Evolutionary conservation across 805 yeast genomes (phyloP), one percentile per base, ranked within the genome.

Genomic region (Wickerhamomyces pijperi): DNA sequence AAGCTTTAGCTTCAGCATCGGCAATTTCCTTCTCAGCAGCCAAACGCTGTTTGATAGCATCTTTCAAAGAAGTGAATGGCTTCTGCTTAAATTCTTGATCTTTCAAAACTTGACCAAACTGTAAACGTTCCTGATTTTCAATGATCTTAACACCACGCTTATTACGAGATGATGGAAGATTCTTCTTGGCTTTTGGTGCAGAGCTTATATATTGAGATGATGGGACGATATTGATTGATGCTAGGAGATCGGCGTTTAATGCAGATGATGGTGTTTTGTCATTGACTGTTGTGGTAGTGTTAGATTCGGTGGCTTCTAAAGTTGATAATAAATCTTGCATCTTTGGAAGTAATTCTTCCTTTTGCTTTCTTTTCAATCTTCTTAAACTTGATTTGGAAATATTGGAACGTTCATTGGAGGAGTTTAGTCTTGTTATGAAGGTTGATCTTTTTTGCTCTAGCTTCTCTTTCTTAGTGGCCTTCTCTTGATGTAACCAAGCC

Each of bases 381-480:
- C 85, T 68, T 3, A 70, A 44, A 0, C 86, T 64, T 5, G 85
- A 76, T 53, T 82, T 82, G 17, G 86, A 77, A 34, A 82, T 66
- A 18, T 73, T 72, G 15, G 32, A 28, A 16, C 36, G 52, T 5
- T 59, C 61, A 42, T 56, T 52, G 20, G 51, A 51, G 28, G 55
- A 49, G 20, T 59, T 61, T 42, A 68, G 63, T 39, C 55, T 63
- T 31, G 59, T 63, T 21, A 64, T 54, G 46, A 71, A 65, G 25
- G 54, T 53, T 25, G 52, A 55, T 25, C 65, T 51, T 46, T 64
- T 70, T 25, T 52, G 58, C 34, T 46, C 49, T 35, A 64, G 70
- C 45, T 74, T 78, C 18, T 72, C 78, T 51, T 64, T 72, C 54
- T 76, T 76, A 2, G 74, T 61, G 23, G 64, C 64, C 44, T 73